These are phyloP conservation scores for Polyporus arcularius DNA, from an alignment of 768 basidiomycete species.

Conservation along the genomic window DNA sequence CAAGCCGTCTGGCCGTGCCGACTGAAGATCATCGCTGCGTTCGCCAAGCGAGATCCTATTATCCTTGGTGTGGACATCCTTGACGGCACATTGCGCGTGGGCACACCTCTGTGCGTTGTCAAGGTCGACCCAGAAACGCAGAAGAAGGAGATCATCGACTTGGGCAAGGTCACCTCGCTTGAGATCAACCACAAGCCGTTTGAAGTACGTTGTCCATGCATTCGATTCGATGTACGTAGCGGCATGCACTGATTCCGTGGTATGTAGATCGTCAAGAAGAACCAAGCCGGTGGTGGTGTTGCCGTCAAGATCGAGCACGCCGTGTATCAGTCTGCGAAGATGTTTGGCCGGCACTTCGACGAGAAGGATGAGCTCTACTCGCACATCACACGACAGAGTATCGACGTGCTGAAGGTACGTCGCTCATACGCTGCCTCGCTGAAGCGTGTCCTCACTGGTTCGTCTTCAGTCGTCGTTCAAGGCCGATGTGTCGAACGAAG, in stretches of 20 bases:
- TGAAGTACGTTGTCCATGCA: slow-evolving; percentile 54
- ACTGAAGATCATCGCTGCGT: slow-evolving; percentile 89
- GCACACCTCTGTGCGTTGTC: slow-evolving; percentile 94
- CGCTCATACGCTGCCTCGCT: slow-evolving; percentile 34
- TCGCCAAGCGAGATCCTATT: slow-evolving; percentile 96
- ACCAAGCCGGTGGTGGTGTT: slow-evolving; percentile 93
- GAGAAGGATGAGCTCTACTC: slow-evolving; percentile 95
- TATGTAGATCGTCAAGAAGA: slow-evolving; percentile 81
- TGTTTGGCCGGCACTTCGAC: slow-evolving; percentile 95
- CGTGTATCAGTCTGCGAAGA: slow-evolving; percentile 91
- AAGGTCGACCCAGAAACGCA: slow-evolving; percentile 85
- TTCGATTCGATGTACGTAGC: not conserved
- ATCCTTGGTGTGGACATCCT: slow-evolving; percentile 96
- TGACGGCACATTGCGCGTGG: slow-evolving; percentile 87
- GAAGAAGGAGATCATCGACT: slow-evolving; percentile 87
- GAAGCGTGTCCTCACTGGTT: slow-evolving; percentile 3
- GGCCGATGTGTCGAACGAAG: slow-evolving; percentile 84
- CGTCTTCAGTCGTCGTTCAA: slow-evolving; percentile 73
- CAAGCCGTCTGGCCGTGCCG: slow-evolving; percentile 97
- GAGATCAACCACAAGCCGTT: slow-evolving; percentile 95
- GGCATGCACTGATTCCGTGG: not conserved
- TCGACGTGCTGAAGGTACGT: slow-evolving; percentile 93
- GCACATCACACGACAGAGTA: slow-evolving; percentile 87
- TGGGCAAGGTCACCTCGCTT: slow-evolving; percentile 94
- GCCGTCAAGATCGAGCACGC: slow-evolving; percentile 99